Evolutionary conservation across 2,329 filamentous ascomycete genomes (phyloP).

Genomic region (Venturia effusa): DNA sequence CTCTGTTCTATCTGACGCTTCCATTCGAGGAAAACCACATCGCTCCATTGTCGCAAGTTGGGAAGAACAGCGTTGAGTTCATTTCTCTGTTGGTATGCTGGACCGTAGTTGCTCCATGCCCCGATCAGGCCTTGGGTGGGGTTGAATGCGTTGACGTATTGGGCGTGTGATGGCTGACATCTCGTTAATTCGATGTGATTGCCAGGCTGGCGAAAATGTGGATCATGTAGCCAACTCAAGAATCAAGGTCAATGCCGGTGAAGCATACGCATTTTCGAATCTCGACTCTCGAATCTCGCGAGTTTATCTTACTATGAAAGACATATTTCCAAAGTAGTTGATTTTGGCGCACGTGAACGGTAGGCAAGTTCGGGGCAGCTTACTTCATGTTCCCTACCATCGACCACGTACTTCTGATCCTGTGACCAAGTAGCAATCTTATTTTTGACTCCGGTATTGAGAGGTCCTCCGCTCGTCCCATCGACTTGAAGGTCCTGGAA

Average conservation of each 20-base stretch:
- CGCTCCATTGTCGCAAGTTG: not conserved
- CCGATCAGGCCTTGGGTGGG: not conserved
- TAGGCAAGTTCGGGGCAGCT: not conserved
- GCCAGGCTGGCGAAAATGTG: not conserved
- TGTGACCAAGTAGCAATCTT: not conserved
- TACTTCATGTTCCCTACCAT: not conserved
- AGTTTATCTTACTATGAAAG: too few relatives aligned
- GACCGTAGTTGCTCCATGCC: not conserved
- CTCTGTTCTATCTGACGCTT: not conserved
- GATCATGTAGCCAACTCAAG: not conserved
- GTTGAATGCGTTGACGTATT: slow-evolving; percentile 2
- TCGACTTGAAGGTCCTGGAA: not conserved
- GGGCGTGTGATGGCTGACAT: not conserved
- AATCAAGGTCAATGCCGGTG: too few relatives aligned
- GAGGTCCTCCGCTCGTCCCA: not conserved
- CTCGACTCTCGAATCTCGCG: too few relatives aligned
- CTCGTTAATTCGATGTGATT: not conserved
- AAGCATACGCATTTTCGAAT: too few relatives aligned
- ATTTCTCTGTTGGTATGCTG: not conserved
- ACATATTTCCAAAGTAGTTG: too few relatives aligned
- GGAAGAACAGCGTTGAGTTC: not conserved
- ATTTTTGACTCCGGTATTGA: not conserved
- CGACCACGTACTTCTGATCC: not conserved
- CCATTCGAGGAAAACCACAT: slow-evolving; percentile 3
- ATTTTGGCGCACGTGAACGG: not conserved